Evolutionary conservation across 2,329 filamentous ascomycete species (phyloP).

Genomic region (Helminthosporium solani): DNA sequence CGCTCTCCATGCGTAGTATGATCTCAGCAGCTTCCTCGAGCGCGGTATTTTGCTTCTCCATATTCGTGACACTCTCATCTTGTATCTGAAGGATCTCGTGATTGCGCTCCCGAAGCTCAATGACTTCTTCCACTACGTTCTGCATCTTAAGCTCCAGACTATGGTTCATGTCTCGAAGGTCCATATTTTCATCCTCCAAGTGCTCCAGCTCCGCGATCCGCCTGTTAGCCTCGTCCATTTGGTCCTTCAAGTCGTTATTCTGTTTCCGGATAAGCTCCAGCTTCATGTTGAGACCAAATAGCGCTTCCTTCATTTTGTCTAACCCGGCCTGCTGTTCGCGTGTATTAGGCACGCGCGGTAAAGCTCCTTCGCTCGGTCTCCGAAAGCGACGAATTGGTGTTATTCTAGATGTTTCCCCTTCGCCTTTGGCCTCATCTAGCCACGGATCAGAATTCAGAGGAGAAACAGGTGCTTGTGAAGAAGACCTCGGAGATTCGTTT

Average conservation of each 20-base stretch:
- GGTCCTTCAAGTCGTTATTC: constrained; percentile 31
- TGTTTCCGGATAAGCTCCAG: constrained; percentile 33
- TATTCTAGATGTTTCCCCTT: constrained; percentile 15
- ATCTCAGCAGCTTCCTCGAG: constrained; percentile 37
- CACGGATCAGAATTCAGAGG: constrained; percentile 32
- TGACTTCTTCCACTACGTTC: constrained; percentile 18
- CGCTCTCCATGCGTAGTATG: constrained; percentile 31
- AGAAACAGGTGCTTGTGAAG: constrained; percentile 17
- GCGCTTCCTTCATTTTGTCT: constrained; percentile 24
- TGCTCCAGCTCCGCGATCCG: constrained; percentile 29
- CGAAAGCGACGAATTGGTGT: constrained; percentile 25
- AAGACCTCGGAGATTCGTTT: constrained; percentile 2
- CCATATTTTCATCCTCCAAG: constrained; percentile 27
- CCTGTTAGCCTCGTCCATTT: constrained; percentile 24
- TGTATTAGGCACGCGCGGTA: constrained; percentile 28
- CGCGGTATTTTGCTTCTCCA: constrained; percentile 28
- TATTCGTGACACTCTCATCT: constrained; percentile 26
- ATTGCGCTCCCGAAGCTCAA: constrained; percentile 19
- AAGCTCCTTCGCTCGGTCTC: constrained; percentile 26
- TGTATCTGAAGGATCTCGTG: constrained; percentile 29
- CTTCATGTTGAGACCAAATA: constrained; percentile 36
- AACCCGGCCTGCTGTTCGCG: constrained; percentile 31
- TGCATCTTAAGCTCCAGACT: constrained; percentile 22
- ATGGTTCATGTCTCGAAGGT: constrained; percentile 29
- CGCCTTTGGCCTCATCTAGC: constrained; percentile 30